Conservation (phyloP, 345 rosid genomes). For the Euphorbia peplus region DNA sequence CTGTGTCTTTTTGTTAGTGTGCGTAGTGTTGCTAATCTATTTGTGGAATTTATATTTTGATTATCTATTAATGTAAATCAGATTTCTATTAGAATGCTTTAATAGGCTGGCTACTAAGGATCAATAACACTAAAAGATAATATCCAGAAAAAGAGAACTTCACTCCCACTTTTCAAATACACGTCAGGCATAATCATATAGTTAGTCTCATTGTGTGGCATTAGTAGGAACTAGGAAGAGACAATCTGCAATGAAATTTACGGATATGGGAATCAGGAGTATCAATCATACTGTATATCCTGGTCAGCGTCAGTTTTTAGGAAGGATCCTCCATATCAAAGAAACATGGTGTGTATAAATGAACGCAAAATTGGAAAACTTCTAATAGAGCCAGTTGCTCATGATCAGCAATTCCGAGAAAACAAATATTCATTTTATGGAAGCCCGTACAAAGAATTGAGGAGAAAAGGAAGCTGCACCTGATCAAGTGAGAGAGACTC, state of each 20-base stretch:
- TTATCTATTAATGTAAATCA: too few relatives aligned
- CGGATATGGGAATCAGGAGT: neutral
- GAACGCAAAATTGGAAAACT: neutral
- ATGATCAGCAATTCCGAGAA: conserved; percentile 1
- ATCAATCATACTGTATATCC: neutral
- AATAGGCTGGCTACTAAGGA: neutral
- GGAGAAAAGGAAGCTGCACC: conserved; percentile 37
- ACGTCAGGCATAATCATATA: neutral
- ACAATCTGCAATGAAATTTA: neutral
- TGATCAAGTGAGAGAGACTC: conserved; percentile 67
- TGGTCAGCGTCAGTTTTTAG: neutral
- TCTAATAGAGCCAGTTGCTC: neutral
- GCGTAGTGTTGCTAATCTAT: too few relatives aligned
- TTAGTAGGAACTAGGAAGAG: neutral
- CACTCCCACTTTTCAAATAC: neutral
- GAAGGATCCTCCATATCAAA: too few relatives aligned
- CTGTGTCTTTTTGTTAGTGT: too few relatives aligned
- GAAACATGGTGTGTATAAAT: too few relatives aligned
- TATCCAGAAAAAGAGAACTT: neutral
- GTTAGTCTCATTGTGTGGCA: neutral
- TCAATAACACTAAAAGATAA: neutral
- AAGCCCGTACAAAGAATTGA: neutral
- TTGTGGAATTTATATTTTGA: too few relatives aligned
- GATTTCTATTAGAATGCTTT: neutral
- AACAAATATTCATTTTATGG: neutral